Evolutionary conservation across 2,329 filamentous ascomycete species (phyloP), one percentile per base, ranked within the genome.

Genomic region (Lomentospora prolificans): DNA sequence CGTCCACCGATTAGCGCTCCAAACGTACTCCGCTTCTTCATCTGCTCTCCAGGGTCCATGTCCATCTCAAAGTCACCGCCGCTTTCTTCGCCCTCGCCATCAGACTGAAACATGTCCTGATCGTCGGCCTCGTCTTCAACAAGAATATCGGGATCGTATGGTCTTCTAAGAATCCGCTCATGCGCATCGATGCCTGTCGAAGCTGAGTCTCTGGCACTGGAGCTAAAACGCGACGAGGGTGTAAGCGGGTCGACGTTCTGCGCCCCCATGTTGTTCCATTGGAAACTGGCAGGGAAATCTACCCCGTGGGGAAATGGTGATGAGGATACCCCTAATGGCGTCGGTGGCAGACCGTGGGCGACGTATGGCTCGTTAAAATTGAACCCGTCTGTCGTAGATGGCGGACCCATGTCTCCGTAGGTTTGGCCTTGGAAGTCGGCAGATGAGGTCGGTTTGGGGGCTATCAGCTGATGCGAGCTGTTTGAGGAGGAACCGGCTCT

Each of bases 401-500:
- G 60, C 64, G 50, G 65, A 64, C 44, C 60, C 63, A 62, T 64
- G 67, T 36, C 65, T 64, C 27, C 63, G 60, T 24, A 65, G 62
- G 57, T 53, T 10, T 64, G 57, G 27, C 64, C 66, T 31, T 65
- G 66, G 57, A 68, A 72, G 48, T 70, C 70, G 28, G 65, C 50
- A 9, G 64, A 59, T 19, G 70, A 60, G 24, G 71, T 70, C 7
- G 78, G 78, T 58, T 78, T 79, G 4, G 79, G 79, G 1, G 79
- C 78, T 55, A 82, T 80, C 25, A 64, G 61, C 7, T 67, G 67
- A 31, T 71, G 61, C 2, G 64, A 60, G 66, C 71, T 57, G 69
- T 74, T 58, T 71, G 69, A 22, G 67, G 68, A 51, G 60, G 70
- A 53, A 61, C 71, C 57, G 69, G 69, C 64, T 55, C 72, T 74